Conservation (phyloP, 148 eudicot genomes). For the Spergularia marina region DNA sequence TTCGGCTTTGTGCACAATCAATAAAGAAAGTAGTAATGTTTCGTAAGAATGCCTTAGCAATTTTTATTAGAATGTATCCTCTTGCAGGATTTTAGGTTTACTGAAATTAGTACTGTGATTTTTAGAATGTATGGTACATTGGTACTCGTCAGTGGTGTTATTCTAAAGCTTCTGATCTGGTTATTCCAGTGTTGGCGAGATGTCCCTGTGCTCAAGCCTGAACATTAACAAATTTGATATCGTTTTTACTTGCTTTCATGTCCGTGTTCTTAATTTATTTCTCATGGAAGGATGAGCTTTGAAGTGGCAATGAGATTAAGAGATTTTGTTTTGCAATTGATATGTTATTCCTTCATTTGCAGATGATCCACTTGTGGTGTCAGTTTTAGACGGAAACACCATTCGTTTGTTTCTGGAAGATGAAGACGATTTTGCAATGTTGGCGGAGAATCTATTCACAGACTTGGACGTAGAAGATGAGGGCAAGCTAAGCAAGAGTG, state of each 20-base stretch:
- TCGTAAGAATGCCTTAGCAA: too few relatives aligned
- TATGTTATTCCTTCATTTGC: conserved; percentile 18
- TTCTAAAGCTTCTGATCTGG: too few relatives aligned
- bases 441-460: conserved; percentile 71
- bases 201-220: too few relatives aligned
- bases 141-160: too few relatives aligned
- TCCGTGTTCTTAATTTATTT: background rate
- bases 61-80: too few relatives aligned
- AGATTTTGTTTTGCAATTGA: background rate
- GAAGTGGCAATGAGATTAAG: background rate
- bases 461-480: conserved; percentile 58
- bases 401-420: conserved; percentile 54
- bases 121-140: too few relatives aligned
- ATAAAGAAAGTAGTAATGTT: too few relatives aligned
- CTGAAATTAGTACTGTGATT: too few relatives aligned
- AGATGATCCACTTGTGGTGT: conserved; percentile 64
- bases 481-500: conserved; percentile 62
- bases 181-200: too few relatives aligned
- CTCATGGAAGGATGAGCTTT: background rate
- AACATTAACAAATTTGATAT: too few relatives aligned
- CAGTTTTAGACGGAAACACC: conserved; percentile 57
- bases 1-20: too few relatives aligned
- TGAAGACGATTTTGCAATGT: conserved; percentile 78
- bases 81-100: too few relatives aligned
- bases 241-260: background rate